Percentiles rank a stretch among this genome's conserved stretches.
Evolutionary conservation across 208 protist genomes (phyloP).

Genomic region (Wallacemonas rigidus): DNA sequence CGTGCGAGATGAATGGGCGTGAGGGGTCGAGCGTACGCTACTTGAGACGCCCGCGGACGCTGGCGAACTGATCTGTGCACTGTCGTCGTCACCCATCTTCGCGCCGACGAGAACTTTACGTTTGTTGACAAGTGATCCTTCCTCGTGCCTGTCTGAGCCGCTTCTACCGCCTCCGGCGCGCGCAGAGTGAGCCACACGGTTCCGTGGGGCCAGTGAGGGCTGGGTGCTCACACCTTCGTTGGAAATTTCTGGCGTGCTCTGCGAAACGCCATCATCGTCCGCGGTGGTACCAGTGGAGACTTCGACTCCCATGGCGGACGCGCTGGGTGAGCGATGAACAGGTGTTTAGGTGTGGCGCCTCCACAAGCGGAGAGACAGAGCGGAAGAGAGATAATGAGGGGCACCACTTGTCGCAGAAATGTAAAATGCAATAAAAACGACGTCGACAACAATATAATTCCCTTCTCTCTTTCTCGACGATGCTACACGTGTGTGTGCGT

Average conservation of each 20-base stretch:
- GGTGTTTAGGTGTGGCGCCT: no score
- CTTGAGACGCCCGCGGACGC: no score
- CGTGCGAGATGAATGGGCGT: no score
- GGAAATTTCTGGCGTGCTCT: no score
- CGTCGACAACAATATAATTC: not conserved
- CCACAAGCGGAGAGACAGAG: not conserved
- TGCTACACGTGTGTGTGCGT: no score
- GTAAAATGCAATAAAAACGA: not conserved
- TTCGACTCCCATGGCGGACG: not conserved
- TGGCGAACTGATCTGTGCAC: no score
- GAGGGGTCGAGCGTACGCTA: no score
- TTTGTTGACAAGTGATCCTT: not conserved
- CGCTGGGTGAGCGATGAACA: no score
- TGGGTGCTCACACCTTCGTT: no score
- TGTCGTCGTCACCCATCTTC: not conserved
- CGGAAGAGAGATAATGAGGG: not conserved
- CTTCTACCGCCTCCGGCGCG: not conserved
- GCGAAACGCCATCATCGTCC: no score
- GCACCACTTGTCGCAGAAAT: not conserved
- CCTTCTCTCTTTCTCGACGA: not conserved
- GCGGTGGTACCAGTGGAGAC: not conserved
- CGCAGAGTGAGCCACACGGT: not conserved
- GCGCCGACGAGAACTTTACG: conserved; percentile 2
- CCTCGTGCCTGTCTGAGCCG: not conserved
- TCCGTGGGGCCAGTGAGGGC: no score